Evolutionary conservation across 306 rosid species (phyloP).

Genomic region (Prunus salicina): DNA sequence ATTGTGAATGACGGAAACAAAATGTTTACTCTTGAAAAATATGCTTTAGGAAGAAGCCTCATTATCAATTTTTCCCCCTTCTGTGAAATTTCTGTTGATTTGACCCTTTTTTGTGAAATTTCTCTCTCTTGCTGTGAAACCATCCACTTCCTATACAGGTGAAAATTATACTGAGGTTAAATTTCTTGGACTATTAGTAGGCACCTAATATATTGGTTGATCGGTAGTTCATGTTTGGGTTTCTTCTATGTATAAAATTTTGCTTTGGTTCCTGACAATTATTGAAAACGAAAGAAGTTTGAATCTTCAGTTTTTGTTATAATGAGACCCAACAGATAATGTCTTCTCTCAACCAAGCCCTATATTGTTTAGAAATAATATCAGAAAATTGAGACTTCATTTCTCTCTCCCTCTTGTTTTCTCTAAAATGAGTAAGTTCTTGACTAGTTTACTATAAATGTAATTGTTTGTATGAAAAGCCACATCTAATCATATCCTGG

Average conservation of each 20-base stretch:
- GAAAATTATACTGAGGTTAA: background rate
- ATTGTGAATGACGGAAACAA: constrained; percentile 3
- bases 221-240: background rate
- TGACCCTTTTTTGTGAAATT: background rate
- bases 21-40: background rate
- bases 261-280: background rate
- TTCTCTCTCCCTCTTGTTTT: background rate
- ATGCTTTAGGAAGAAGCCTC: background rate
- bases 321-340: background rate
- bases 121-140: background rate
- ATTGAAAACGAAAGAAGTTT: background rate
- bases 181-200: background rate
- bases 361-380: background rate
- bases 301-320: background rate
- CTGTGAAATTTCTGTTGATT: background rate
- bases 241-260: background rate
- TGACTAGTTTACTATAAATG: background rate
- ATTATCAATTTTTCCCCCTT: background rate
- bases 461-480: background rate
- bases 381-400: background rate
- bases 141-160: background rate
- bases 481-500: background rate
- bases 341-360: background rate
- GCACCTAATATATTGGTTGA: background rate
- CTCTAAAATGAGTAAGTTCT: background rate